Base-by-base conservation (phyloP, 805 yeast genomes). In the Lachancea meyersii region DNA sequence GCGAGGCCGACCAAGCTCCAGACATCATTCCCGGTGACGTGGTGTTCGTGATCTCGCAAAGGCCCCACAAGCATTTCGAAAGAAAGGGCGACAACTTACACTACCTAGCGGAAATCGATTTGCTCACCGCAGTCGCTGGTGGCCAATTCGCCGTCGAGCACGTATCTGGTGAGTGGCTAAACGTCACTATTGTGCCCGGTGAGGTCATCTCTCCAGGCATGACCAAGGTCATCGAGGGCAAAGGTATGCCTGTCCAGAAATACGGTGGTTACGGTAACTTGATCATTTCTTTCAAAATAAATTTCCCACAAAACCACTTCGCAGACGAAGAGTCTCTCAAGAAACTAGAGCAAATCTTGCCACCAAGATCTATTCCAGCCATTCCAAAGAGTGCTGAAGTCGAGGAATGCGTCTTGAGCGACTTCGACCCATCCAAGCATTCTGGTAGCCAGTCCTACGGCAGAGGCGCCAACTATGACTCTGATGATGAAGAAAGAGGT, bases 1-100 rank as follows among this genome's bases (percentile, higher is more conserved):
- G 97, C 53, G 97, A 91, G 72, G 97, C 97, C 60, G 98, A 93
- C 69, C 96, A 91, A 69, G 93, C 84, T 52, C 97, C 97, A 48
- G 88, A 84, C 64, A 76, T 86, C 46, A 79, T 88, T 47, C 95
- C 98, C 23, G 99, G 99, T 65, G 98, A 93, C 66, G 97, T 93
- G 50, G 75, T 93, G 48, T 88, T 93, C 52, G 84, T 88, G 31
- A 77, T 93, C 51, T 91, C 86, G 50, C 96, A 91, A 73, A 86
- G 83, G 72, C 86, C 87, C 50, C 94, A 93, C 66, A 78, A 75
- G 35, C 63, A 72, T 46, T 93, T 87, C 73, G 77, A 78, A 54
- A 86, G 99, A 78, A 77, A 82, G 64, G 95, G 88, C 53, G 83
- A 86, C 63, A 96, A 93, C 64, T 77, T 93, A 60, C 75, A 74